Evolutionary conservation across 345 rosid species (phyloP).

Genomic region (Rhodamnia argentea): DNA sequence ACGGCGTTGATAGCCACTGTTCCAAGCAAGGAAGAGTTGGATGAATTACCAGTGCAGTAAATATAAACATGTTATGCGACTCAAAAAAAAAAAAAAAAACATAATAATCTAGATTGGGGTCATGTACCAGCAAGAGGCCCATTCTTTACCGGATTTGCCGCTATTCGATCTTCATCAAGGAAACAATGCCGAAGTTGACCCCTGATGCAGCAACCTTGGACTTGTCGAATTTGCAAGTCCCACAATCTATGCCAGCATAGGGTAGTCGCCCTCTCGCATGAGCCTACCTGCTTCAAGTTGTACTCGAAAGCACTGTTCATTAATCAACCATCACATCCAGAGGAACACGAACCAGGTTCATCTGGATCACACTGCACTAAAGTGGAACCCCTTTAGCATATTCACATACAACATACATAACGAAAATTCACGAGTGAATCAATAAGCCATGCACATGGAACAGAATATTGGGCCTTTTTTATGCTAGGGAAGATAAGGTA

Average conservation of each 20-base stretch:
- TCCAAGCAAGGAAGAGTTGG: background rate
- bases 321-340: conserved; percentile 82
- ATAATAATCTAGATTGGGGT: background rate
- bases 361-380: conserved; percentile 83
- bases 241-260: conserved; percentile 64
- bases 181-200: conserved; percentile 79
- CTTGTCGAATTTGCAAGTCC: conserved; percentile 72
- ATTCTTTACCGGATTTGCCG: conserved; percentile 76
- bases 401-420: background rate
- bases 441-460: background rate
- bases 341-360: conserved; percentile 59
- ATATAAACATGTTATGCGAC: background rate
- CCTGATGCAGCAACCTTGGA: conserved; percentile 67
- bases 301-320: conserved; percentile 90
- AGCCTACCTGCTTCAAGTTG: conserved; percentile 84
- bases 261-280: conserved; percentile 85
- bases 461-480: background rate
- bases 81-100: background rate
- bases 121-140: conserved; percentile 80
- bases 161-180: conserved; percentile 84
- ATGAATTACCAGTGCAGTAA: background rate
- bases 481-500: background rate
- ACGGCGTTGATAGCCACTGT: conserved; percentile 80
- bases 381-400: background rate
- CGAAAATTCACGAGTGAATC: background rate